These are phyloP conservation scores for Lasiodiplodia sp. DNA, from an alignment of 2,329 filamentous ascomycete species.

Conservation along the genomic window DNA sequence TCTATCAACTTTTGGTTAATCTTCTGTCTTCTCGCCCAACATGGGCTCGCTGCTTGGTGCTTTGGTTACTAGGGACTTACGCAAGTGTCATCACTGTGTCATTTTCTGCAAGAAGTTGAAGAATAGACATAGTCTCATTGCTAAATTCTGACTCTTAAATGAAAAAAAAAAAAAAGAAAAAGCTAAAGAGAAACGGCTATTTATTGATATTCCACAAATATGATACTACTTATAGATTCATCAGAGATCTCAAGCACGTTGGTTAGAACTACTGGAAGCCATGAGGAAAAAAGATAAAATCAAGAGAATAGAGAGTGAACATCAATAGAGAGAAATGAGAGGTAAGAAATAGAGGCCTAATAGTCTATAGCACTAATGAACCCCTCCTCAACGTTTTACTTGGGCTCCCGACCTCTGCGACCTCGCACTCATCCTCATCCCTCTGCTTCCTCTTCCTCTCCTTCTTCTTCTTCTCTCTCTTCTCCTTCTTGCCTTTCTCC, in stretches of 20 bases:
- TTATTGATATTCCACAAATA: too few relatives aligned
- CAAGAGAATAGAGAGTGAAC: background rate
- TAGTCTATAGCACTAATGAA: background rate
- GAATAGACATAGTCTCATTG: too few relatives aligned
- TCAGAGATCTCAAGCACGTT: background rate
- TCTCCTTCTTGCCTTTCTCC: background rate
- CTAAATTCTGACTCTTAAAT: too few relatives aligned
- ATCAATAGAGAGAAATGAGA: background rate
- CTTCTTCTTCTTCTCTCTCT: background rate
- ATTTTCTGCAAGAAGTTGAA: too few relatives aligned
- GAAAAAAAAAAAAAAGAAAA: too few relatives aligned
- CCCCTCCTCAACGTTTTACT: background rate
- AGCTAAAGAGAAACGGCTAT: too few relatives aligned
- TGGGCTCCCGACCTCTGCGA: background rate
- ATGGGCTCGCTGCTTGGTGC: too few relatives aligned
- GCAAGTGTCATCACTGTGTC: too few relatives aligned
- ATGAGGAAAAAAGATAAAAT: background rate
- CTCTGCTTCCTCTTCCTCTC: background rate
- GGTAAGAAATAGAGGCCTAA: background rate
- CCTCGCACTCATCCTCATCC: background rate
- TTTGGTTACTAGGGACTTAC: too few relatives aligned
- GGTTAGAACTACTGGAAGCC: background rate
- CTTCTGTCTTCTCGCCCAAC: too few relatives aligned
- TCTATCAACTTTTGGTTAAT: too few relatives aligned
- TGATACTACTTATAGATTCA: too few relatives aligned